Percentiles rank a stretch among this genome's conserved stretches.
These are phyloP conservation scores for Trametes maxima DNA, from an alignment of 768 basidiomycete genomes.

Conservation along the genomic window DNA sequence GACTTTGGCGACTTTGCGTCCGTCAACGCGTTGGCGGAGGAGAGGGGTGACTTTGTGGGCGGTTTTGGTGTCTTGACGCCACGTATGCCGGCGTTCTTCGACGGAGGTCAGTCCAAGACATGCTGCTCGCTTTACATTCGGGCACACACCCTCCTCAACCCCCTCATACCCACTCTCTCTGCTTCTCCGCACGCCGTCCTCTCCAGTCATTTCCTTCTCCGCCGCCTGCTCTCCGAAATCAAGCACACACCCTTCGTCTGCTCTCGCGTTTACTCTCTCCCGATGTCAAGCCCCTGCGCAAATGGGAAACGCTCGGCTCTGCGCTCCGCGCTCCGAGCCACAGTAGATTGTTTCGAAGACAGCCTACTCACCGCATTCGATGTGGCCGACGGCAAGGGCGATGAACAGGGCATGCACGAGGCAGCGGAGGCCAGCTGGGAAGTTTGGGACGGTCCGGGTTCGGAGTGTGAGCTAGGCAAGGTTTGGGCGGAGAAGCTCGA, in stretches of 20 bases:
- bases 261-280: conserved; percentile 78
- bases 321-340: conserved; percentile 74
- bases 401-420: conserved; percentile 79
- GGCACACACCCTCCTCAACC: conserved; percentile 63
- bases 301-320: conserved; percentile 62
- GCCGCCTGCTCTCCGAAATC: conserved; percentile 46
- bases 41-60: conserved; percentile 53
- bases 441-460: no score
- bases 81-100: conserved; percentile 22
- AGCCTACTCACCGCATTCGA: conserved; percentile 88
- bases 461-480: conserved; percentile 90
- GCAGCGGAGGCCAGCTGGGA: conserved; percentile 83
- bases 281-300: conserved; percentile 65
- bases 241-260: conserved; percentile 70
- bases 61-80: conserved; percentile 36
- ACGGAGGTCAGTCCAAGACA: conserved; percentile 36
- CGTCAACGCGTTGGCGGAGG: conserved; percentile 37
- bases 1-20: conserved; percentile 89
- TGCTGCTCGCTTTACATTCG: conserved; percentile 65
- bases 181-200: conserved; percentile 71
- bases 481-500: conserved; percentile 96
- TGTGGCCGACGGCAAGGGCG: conserved; percentile 68
- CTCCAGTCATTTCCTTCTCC: conserved; percentile 45
- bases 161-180: conserved; percentile 58
- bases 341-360: conserved; percentile 89